Evolutionary conservation across 2,329 filamentous ascomycete genomes (phyloP), one percentile per base, ranked within the genome.

Genomic region (Pseudopyricularia javanii): DNA sequence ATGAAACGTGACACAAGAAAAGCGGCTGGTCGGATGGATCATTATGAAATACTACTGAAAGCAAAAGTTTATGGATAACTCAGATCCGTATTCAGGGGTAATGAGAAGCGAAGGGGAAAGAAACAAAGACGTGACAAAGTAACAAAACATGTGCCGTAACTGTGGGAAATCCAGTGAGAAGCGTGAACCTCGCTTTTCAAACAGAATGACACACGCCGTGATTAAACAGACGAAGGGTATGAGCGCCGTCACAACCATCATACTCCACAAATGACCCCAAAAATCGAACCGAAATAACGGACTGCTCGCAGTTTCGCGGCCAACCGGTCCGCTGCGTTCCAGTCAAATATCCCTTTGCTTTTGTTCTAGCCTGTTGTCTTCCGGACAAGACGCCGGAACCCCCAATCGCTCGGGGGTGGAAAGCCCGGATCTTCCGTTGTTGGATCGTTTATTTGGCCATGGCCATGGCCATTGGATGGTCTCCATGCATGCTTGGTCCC

Each of bases 401-500:
- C 14, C 20, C 11, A 26, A 6, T 11, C 22, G 20, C 22, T 26
- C 14, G 40, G 14, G 22, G 24, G 7, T 22, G 22, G 17, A 14
- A 45, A 26, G 22, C 22, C 40, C 40, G 24, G 22, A 24, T 22
- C 14, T 8, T 45, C 22, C 20, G 20, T 14, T 3, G 8, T 14
- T 45, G 40, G 40, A 20, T 45, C 17, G 24, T 24, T 45, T 45
- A 45, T 24, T 45, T 45, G 22, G 40, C 17, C 40, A 45, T 45
- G 40, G 40, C 40, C 40, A 45, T 45, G 40, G 40, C 40, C 40
- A 45, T 45, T 4, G 33, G 34, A 50, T 51, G 30, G 50, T 49
- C 47, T n/a, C 26, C 45, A 45, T 55, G 52, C 47, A 53, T 32
- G 49, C 30, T 35, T 43, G 50, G 20, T 35, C 32, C 61, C 69